Evolutionary conservation across 2,329 filamentous ascomycete genomes (phyloP).

Genomic region (Penicillium thymicola): DNA sequence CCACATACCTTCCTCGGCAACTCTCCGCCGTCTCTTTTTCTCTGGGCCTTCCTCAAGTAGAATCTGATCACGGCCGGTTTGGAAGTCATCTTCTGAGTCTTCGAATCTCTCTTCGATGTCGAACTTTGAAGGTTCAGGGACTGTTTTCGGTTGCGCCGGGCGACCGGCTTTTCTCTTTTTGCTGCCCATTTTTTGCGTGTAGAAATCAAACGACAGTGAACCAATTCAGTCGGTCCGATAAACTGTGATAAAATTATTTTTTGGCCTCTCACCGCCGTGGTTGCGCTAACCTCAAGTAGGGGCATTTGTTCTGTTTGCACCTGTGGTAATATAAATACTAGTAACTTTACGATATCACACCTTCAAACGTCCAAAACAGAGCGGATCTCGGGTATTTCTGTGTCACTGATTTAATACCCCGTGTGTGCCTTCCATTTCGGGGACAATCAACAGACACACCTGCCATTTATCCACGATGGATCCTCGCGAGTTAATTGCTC

Average conservation of each 20-base stretch:
- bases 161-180: slow-evolving; percentile 67
- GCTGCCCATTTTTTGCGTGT: slow-evolving; percentile 47
- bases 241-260: slow-evolving; percentile 36
- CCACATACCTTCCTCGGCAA: slow-evolving; percentile 61
- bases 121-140: slow-evolving; percentile 35
- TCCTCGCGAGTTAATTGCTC: slow-evolving; percentile 9
- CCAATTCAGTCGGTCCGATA: slow-evolving; percentile 4
- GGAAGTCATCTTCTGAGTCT: slow-evolving; percentile 92
- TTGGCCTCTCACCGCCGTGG: slow-evolving; percentile 33
- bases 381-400: background rate
- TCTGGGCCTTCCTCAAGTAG: slow-evolving; percentile 76
- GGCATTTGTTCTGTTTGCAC: slow-evolving; percentile 26
- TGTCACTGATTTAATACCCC: background rate
- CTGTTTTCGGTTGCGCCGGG: slow-evolving; percentile 33
- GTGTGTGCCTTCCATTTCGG: slow-evolving; percentile 3
- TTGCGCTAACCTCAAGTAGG: slow-evolving; percentile 15
- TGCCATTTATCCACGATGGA: background rate
- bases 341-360: slow-evolving; percentile 3
- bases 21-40: slow-evolving; percentile 71
- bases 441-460: background rate
- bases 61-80: slow-evolving; percentile 80
- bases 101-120: slow-evolving; percentile 69
- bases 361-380: background rate
- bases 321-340: slow-evolving; percentile 8
- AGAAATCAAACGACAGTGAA: slow-evolving; percentile 4